Conservation (phyloP, 139 green algal species). For the Tetradesmus lagerheimii region DNA sequence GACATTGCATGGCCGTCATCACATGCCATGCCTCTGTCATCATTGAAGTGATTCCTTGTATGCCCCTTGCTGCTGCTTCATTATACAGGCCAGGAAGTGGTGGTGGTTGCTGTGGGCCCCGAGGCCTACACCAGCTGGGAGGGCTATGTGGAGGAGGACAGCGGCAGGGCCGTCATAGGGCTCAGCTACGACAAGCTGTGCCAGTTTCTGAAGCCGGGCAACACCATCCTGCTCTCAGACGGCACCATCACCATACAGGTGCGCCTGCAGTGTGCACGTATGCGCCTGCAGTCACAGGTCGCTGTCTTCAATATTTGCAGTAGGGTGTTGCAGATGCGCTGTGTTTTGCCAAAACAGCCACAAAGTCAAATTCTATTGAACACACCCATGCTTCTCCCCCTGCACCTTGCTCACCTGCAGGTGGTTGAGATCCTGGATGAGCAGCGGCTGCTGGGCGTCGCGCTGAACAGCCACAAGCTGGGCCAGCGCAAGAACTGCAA, state of each 20-base stretch:
- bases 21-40: too few relatives aligned
- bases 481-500: constrained; percentile 90
- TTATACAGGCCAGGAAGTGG: constrained; percentile 66
- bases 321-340: too few relatives aligned
- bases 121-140: constrained; percentile 70
- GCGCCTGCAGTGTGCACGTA: not conserved
- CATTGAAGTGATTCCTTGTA: too few relatives aligned
- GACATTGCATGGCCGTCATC: too few relatives aligned
- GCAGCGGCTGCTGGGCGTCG: constrained; percentile 56
- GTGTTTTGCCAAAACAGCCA: too few relatives aligned
- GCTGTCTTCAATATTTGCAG: too few relatives aligned
- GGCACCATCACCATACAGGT: constrained; percentile 70
- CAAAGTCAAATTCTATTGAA: too few relatives aligned
- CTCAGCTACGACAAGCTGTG: constrained; percentile 76
- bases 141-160: constrained; percentile 61
- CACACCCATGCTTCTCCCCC: too few relatives aligned
- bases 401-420: too few relatives aligned
- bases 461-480: constrained; percentile 66
- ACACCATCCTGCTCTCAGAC: constrained; percentile 75
- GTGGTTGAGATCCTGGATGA: constrained; percentile 61
- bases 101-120: constrained; percentile 72
- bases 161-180: constrained; percentile 66
- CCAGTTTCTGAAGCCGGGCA: constrained; percentile 62
- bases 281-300: not conserved
- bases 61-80: not conserved